Conservation (phyloP, 2,329 filamentous ascomycete species). For the Xylariaceae sp. region DNA sequence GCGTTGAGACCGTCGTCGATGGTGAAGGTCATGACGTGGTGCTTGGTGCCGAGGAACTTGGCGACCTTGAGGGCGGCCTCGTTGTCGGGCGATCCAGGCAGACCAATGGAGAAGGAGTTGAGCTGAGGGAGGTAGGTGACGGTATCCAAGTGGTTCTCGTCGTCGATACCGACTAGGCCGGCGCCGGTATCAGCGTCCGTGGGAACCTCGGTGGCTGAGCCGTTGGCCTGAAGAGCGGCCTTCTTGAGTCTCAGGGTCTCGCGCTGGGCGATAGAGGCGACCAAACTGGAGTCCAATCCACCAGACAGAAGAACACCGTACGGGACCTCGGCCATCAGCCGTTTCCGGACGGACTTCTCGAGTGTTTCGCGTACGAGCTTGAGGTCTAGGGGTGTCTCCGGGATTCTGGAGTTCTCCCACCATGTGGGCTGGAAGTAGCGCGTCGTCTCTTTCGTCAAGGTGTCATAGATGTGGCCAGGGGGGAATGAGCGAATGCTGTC, state of each 20-base stretch:
- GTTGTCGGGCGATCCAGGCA: slow-evolving; percentile 88
- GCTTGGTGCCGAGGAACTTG: slow-evolving; percentile 94
- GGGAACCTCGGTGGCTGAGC: slow-evolving; percentile 33
- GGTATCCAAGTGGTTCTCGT: slow-evolving; percentile 81
- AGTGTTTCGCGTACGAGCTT: slow-evolving; percentile 75
- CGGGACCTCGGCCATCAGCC: slow-evolving; percentile 97
- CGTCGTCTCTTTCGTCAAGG: slow-evolving; percentile 75
- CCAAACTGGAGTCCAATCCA: slow-evolving; percentile 90
- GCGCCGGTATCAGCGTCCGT: slow-evolving; percentile 57
- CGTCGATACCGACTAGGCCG: slow-evolving; percentile 88
- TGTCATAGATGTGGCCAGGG: slow-evolving; percentile 94
- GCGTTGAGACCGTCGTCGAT: slow-evolving; percentile 96
- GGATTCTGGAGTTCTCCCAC: slow-evolving; percentile 79
- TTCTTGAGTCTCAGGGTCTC: slow-evolving; percentile 77
- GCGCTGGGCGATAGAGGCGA: slow-evolving; percentile 90
- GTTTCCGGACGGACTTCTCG: slow-evolving; percentile 89
- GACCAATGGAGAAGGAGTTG: slow-evolving; percentile 97
- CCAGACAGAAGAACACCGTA: slow-evolving; percentile 95
- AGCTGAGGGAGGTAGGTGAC: slow-evolving; percentile 89
- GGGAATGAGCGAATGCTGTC: slow-evolving; percentile 94
- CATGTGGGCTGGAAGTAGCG: slow-evolving; percentile 89
- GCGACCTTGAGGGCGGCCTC: slow-evolving; percentile 88
- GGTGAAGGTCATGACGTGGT: slow-evolving; percentile 97
- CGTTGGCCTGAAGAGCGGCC: slow-evolving; percentile 50
- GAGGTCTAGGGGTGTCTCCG: slow-evolving; percentile 74